Percentiles rank a stretch among this genome's conserved stretches.
These are phyloP conservation scores for Colletotrichum sp. DNA, from an alignment of 2,329 filamentous ascomycete species.

Conservation along the genomic window DNA sequence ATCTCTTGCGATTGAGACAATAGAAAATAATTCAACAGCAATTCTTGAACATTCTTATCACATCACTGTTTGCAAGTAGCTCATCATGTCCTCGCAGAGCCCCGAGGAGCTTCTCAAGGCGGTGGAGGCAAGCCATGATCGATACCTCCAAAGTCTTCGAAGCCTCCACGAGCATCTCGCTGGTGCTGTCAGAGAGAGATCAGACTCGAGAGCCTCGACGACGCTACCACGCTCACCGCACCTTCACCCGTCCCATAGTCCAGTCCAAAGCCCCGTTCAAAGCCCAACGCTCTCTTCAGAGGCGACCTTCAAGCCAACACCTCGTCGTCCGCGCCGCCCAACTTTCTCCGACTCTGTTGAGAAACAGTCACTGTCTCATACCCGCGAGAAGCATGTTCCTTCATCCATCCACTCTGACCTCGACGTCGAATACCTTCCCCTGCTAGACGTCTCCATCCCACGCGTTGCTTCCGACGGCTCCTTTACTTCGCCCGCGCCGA, in stretches of 20 bases:
- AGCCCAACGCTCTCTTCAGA: slow-evolving; percentile 8
- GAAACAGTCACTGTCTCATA: slow-evolving; percentile 14
- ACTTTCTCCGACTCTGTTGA: slow-evolving; percentile 29
- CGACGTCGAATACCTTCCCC: slow-evolving; percentile 22
- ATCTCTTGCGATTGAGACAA: background rate
- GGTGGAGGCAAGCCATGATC: slow-evolving; percentile 38
- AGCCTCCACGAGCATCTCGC: slow-evolving; percentile 32
- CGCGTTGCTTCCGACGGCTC: background rate
- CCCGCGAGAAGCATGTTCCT: slow-evolving; percentile 20
- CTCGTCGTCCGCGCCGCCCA: slow-evolving; percentile 28
- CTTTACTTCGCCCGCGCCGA: background rate
- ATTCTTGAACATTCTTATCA: background rate
- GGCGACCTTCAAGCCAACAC: slow-evolving; percentile 6
- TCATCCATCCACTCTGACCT: slow-evolving; percentile 23
- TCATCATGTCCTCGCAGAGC: slow-evolving; percentile 23
- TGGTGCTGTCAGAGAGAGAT: background rate
- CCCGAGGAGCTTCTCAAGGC: slow-evolving; percentile 38
- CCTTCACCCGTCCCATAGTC: slow-evolving; percentile 44
- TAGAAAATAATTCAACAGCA: too few relatives aligned
- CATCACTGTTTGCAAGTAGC: background rate
- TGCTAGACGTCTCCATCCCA: slow-evolving; percentile 5
- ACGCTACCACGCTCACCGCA: slow-evolving; percentile 47
- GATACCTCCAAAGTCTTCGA: slow-evolving; percentile 34
- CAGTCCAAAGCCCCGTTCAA: slow-evolving; percentile 2
- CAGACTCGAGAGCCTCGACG: background rate